These are phyloP conservation scores for Ceratocystis eucalypticola DNA, from an alignment of 2,329 filamentous ascomycete genomes.

Conservation along the genomic window DNA sequence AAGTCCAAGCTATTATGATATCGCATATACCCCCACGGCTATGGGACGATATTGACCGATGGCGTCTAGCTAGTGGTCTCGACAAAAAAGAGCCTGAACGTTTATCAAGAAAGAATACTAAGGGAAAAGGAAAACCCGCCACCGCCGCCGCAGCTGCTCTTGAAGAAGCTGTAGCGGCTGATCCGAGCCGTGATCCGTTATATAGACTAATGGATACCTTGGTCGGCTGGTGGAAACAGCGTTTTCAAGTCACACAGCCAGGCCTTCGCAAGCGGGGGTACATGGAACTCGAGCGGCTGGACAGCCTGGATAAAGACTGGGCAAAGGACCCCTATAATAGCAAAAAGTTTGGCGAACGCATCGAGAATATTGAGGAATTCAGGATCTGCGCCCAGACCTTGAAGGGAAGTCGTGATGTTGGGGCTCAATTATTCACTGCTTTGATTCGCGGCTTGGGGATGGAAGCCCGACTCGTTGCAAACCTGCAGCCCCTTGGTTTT, in stretches of 20 bases:
- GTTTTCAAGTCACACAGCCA: slow-evolving; percentile 63
- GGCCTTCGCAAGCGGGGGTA: slow-evolving; percentile 85
- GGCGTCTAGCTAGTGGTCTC: slow-evolving; percentile 55
- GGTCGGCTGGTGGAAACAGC: slow-evolving; percentile 76
- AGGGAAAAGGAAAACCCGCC: slow-evolving; percentile 29
- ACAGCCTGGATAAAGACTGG: slow-evolving; percentile 60
- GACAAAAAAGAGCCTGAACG: slow-evolving; percentile 25
- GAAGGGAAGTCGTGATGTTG: slow-evolving; percentile 73
- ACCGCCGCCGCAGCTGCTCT: slow-evolving; percentile 45
- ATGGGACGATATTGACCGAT: slow-evolving; percentile 60
- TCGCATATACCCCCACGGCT: slow-evolving; percentile 56
- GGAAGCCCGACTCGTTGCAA: slow-evolving; percentile 72
- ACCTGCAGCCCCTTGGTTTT: slow-evolving; percentile 74
- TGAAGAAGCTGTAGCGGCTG: slow-evolving; percentile 50
- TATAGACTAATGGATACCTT: slow-evolving; percentile 62
- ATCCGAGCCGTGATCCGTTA: slow-evolving; percentile 72
- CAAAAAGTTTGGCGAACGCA: slow-evolving; percentile 60
- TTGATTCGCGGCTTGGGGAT: slow-evolving; percentile 67
- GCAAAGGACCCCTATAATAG: slow-evolving; percentile 48
- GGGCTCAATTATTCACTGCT: slow-evolving; percentile 79
- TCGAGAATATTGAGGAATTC: slow-evolving; percentile 55
- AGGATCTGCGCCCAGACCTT: slow-evolving; percentile 53
- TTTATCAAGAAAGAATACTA: slow-evolving; percentile 25
- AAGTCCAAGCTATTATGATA: slow-evolving; percentile 62
- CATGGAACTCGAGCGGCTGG: slow-evolving; percentile 59